Evolutionary conservation across 495 filamentous ascomycete genomes (phyloP), one percentile per base, ranked within the genome.

Genomic region (Xanthoparmelia taractica): DNA sequence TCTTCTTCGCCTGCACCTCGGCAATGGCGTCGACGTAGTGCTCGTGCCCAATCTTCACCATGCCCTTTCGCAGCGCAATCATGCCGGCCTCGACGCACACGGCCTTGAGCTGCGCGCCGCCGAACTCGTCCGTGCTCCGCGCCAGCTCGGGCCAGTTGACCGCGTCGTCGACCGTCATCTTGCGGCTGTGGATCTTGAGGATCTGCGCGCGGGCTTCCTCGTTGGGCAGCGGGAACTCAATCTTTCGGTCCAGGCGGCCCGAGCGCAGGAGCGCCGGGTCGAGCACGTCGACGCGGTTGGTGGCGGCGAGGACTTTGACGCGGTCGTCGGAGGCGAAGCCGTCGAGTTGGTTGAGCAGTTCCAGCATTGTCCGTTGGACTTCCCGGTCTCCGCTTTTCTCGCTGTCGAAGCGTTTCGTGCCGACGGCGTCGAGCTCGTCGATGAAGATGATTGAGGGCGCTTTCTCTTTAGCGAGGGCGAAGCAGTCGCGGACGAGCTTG

Each of bases 401-500:
- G 69, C 89, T 94, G 75, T 99, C 94, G 79, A 99, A 99, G 70
- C 94, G 94, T 77, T 98, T 98, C 34, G 94, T 98, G 58, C 94
- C 94, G 8, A 98, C 86, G 65, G 94, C 94, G 73, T 98, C 94
- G 60, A 98, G 80, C 77, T 98, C 94, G 78, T 98, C 94, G 71
- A 98, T 98, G 83, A 98, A 99, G 75, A 99, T 99, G 73, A 99
- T 97, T 63, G 88, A 91, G 0, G 94, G 94, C 0, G 94, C 93
- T 34, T 97, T 83, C 23, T 85, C 82, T 70, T 96, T 96, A 31
- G 94, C 93, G 11, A 97, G 79, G 0, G 85, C 85, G 70, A 99
- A 99, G 23, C 97, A 81, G 1, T 95, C 94, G 23, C 92, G 85
- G 7, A 99, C 94, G 25, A 97, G 86, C 76, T 97, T 97, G 74